Evolutionary conservation across 2,329 filamentous ascomycete genomes (phyloP).

Genomic region (Ceratocystis papillata): DNA sequence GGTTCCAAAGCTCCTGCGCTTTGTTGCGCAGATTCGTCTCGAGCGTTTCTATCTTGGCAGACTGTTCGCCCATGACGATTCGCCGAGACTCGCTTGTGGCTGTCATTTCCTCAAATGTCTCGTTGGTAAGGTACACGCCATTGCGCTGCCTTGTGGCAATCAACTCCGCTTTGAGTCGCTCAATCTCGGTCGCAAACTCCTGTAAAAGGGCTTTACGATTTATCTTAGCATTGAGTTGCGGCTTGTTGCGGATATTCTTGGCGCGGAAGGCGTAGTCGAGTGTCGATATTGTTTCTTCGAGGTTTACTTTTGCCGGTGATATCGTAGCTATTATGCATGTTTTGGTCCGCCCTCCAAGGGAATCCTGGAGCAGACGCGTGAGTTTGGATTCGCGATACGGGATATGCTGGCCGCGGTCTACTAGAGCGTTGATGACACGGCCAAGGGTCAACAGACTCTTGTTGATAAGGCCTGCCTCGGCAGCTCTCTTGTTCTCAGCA

Average conservation of each 20-base stretch:
- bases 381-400: slow-evolving; percentile 91
- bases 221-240: slow-evolving; percentile 82
- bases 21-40: slow-evolving; percentile 87
- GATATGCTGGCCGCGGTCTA: slow-evolving; percentile 81
- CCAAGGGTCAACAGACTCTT: slow-evolving; percentile 92
- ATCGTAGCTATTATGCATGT: slow-evolving; percentile 98
- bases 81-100: slow-evolving; percentile 83
- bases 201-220: slow-evolving; percentile 85
- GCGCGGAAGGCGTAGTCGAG: slow-evolving; percentile 95
- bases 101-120: slow-evolving; percentile 81
- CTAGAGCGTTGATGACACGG: slow-evolving; percentile 92
- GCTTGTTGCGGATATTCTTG: slow-evolving; percentile 98
- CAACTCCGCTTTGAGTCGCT: slow-evolving; percentile 86
- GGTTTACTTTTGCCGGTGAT: slow-evolving; percentile 84
- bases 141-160: slow-evolving; percentile 88
- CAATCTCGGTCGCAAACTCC: slow-evolving; percentile 86
- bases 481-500: slow-evolving; percentile 93
- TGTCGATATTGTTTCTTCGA: slow-evolving; percentile 97
- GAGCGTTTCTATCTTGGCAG: slow-evolving; percentile 82
- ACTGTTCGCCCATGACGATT: slow-evolving; percentile 85
- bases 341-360: slow-evolving; percentile 86
- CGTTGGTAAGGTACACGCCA: slow-evolving; percentile 84
- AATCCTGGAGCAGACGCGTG: slow-evolving; percentile 89
- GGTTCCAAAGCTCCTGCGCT: slow-evolving; percentile 76
- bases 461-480: slow-evolving; percentile 94